Conservation (phyloP, 176 grass and related monocot genomes). For the Microstegium vimineum region DNA sequence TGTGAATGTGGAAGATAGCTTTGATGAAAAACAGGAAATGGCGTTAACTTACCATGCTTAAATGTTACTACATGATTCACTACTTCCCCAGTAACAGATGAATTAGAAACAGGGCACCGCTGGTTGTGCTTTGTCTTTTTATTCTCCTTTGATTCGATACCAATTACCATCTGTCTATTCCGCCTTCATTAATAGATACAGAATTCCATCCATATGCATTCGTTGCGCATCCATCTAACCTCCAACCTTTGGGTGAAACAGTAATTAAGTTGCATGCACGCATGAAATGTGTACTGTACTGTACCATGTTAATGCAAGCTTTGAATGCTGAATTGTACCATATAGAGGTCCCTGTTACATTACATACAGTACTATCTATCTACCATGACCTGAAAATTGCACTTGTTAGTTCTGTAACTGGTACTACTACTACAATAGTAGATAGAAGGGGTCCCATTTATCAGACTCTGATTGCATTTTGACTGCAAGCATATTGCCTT, state of each 20-base stretch:
- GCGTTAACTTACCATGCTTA: not conserved
- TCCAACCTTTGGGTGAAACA: not conserved
- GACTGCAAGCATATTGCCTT: not conserved
- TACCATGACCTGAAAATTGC: not conserved
- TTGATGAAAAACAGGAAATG: not conserved
- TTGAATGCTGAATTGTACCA: not conserved
- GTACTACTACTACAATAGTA: not conserved
- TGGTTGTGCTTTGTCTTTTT: not conserved
- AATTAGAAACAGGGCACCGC: not conserved
- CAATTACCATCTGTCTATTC: no score
- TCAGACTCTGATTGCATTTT: not conserved
- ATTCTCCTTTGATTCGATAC: not conserved
- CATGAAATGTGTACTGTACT: not conserved
- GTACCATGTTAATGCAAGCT: not conserved
- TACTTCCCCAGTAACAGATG: not conserved
- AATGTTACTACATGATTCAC: not conserved
- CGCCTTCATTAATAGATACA: not conserved
- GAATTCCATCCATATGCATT: not conserved
- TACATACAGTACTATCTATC: not conserved
- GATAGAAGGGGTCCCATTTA: not conserved
- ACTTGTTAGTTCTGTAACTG: constrained; percentile 8
- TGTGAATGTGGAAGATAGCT: not conserved
- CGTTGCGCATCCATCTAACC: not conserved
- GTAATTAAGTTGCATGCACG: not conserved
- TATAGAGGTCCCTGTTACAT: not conserved